phyloP scores from a whole-genome alignment of 768 basidiomycete species.

The Calvatia gigantea region DNA sequence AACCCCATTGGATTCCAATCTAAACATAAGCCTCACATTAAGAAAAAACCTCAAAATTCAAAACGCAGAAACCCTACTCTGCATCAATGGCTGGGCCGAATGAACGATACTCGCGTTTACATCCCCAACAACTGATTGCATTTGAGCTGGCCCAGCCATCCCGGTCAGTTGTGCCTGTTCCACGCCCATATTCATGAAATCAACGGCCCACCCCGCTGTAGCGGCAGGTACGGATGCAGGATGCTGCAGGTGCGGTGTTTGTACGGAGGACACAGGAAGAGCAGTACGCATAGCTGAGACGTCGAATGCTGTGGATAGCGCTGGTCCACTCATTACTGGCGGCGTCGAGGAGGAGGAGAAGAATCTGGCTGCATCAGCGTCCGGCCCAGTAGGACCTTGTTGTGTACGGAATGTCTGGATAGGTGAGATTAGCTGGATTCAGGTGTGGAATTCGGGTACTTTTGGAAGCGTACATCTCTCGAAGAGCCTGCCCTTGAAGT shows the following conservation, averaged over 20 bases:
- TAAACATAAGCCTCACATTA: conserved; percentile 12
- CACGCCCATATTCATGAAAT: conserved; percentile 14
- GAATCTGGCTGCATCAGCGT: conserved; percentile 70
- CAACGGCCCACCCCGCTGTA: conserved; percentile 18
- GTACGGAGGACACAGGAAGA: conserved; percentile 32
- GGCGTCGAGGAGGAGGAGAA: conserved; percentile 46
- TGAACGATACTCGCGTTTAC: conserved; percentile 1
- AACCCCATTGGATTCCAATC: conserved; percentile 31
- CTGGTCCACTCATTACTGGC: conserved; percentile 11
- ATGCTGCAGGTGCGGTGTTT: conserved; percentile 22
- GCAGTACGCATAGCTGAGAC: conserved; percentile 50
- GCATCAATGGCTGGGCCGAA: conserved; percentile 10
- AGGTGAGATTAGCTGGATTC: not conserved
- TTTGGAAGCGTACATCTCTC: conserved; percentile 45
- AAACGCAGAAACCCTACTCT: conserved; percentile 1
- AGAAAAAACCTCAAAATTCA: not conserved
- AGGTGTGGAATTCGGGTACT: too few species aligned
- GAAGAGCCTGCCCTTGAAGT: conserved; percentile 59
- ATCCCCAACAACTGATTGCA: not conserved
- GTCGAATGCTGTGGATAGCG: conserved; percentile 45
- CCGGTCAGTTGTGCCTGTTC: not conserved
- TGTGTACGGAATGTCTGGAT: conserved; percentile 60
- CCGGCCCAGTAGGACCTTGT: conserved; percentile 36
- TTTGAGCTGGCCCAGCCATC: not conserved
- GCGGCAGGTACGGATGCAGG: conserved; percentile 26